Evolutionary conservation across 129 eudicot species (phyloP).

Genomic region (Apium graveolens): DNA sequence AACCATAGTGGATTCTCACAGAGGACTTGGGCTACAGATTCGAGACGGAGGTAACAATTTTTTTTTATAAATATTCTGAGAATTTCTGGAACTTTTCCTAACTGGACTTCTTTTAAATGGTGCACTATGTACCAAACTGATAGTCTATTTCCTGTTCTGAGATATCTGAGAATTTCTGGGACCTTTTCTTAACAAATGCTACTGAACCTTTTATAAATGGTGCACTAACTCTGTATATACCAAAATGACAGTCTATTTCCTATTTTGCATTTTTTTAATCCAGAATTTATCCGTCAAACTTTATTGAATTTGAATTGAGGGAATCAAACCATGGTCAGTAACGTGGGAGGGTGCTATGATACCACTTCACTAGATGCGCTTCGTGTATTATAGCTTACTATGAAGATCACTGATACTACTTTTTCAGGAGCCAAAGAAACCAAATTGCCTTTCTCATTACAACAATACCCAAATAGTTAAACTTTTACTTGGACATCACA

Average conservation of each 20-base stretch:
- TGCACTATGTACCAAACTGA: too few relatives aligned
- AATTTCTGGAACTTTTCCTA: not conserved
- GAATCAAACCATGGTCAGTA: not conserved
- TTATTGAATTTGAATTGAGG: not conserved
- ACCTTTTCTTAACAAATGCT: too few relatives aligned
- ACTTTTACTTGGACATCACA: not conserved
- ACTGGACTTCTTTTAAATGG: not conserved
- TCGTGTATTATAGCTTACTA: not conserved
- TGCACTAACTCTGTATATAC: not conserved
- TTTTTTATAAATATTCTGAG: too few relatives aligned
- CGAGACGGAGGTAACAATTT: constrained; percentile 83
- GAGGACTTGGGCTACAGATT: constrained; percentile 90
- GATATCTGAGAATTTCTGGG: too few relatives aligned
- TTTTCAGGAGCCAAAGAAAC: not conserved
- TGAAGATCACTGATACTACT: not conserved
- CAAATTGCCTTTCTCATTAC: not conserved
- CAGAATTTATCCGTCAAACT: too few relatives aligned
- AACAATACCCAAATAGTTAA: not conserved
- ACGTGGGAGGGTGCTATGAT: not conserved
- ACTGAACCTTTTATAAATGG: too few relatives aligned
- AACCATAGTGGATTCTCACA: constrained; percentile 68
- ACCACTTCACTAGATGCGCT: not conserved
- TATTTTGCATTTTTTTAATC: not conserved
- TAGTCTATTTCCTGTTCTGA: too few relatives aligned
- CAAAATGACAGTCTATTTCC: not conserved